A percentile compares a stretch with the other conserved stretches of the same genome.
Conservation (phyloP, 345 rosid genomes). For the Orychophragmus violaceus region DNA sequence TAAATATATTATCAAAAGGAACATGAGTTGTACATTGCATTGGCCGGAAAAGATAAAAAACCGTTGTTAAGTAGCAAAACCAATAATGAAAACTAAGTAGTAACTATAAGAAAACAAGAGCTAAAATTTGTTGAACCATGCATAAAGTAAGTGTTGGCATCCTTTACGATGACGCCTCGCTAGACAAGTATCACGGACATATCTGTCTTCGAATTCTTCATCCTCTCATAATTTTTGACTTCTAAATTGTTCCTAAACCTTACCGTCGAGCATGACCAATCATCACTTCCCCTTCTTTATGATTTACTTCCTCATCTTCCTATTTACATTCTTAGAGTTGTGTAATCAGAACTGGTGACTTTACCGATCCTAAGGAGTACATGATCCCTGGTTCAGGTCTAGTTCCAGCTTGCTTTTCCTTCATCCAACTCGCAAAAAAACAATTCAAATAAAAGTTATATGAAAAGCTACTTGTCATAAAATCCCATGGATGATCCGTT, state of each 20-base stretch:
- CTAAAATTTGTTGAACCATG: no score
- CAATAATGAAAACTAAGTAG: no score
- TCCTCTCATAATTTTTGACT: not conserved
- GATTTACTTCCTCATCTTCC: constrained; percentile 13
- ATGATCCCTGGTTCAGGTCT: not conserved
- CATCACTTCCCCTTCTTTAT: not conserved
- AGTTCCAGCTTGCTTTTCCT: not conserved
- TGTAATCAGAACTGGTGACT: constrained; percentile 21
- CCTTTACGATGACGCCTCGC: no score
- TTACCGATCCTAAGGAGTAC: not conserved
- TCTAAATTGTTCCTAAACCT: constrained; percentile 9
- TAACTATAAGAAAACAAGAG: no score
- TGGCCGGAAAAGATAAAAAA: no score
- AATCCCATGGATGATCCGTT: not conserved
- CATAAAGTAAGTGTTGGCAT: no score
- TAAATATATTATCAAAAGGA: no score
- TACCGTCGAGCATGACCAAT: constrained; percentile 17
- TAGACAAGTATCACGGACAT: no score
- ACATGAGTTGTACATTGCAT: no score
- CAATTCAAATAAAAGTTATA: constrained; percentile 12
- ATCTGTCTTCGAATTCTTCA: no score
- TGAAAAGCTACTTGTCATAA: constrained; percentile 2
- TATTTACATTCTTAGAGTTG: constrained; percentile 27
- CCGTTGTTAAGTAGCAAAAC: no score
- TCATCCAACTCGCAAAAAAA: not conserved